These are phyloP conservation scores for Leishmania mexicana DNA, from an alignment of 208 protist genomes.

Conservation along the genomic window DNA sequence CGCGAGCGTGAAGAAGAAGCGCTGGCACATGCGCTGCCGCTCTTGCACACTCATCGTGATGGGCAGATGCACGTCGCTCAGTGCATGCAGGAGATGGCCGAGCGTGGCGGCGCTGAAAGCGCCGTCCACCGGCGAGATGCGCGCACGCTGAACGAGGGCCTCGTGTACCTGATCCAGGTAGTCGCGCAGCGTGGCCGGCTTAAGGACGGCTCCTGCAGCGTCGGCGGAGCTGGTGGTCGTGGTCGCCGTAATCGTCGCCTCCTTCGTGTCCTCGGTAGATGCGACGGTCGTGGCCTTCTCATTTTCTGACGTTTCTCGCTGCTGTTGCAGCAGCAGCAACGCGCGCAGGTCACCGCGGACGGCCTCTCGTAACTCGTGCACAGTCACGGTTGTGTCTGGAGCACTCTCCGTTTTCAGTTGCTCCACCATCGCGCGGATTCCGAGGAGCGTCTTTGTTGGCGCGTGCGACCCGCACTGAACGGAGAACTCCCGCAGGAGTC, in stretches of 20 bases:
- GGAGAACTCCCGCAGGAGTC: constrained; percentile 96
- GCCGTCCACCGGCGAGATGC: constrained; percentile 60
- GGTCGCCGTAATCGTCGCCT: background rate
- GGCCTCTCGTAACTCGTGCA: background rate
- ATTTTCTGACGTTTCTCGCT: background rate
- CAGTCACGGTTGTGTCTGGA: background rate
- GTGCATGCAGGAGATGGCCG: constrained; percentile 35
- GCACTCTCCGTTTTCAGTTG: constrained; percentile 42
- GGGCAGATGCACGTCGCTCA: constrained; percentile 22
- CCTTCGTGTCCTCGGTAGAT: constrained; percentile 12
- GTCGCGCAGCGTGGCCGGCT: constrained; percentile 21
- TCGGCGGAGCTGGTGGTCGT: background rate
- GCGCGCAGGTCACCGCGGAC: constrained; percentile 7
- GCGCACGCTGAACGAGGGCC: constrained; percentile 40
- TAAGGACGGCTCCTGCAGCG: constrained; percentile 1
- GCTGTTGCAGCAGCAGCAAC: constrained; percentile 19
- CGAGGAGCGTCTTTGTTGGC: constrained; percentile 97
- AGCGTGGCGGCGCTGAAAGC: constrained; percentile 45
- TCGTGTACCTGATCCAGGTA: constrained; percentile 53
- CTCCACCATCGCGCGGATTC: constrained; percentile 97
- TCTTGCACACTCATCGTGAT: constrained; percentile 13
- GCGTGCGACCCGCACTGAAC: constrained; percentile 46
- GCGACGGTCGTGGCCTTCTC: background rate
- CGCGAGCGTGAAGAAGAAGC: constrained; percentile 31
- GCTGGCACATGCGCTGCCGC: constrained; percentile 34